Conservation (phyloP, 164 flowering plant species). For the Umbilicus rupestris region DNA sequence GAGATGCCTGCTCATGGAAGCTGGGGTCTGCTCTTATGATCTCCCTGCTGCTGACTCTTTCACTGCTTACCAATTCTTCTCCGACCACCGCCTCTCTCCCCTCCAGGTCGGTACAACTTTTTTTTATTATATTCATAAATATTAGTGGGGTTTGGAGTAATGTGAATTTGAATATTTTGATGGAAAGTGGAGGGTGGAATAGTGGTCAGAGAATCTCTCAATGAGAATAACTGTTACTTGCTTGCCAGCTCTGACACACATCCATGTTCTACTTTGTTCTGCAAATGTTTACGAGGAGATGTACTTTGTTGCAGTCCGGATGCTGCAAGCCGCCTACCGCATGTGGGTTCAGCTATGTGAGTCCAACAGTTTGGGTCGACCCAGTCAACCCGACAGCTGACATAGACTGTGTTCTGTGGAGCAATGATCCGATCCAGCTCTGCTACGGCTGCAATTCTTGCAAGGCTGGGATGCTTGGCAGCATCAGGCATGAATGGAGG, state of each 20-base stretch:
- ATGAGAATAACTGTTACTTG: neutral
- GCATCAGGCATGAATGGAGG: slow-evolving; percentile 82
- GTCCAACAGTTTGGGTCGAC: slow-evolving; percentile 73
- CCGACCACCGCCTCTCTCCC: slow-evolving; percentile 44
- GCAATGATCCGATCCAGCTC: slow-evolving; percentile 58
- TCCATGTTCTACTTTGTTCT: neutral
- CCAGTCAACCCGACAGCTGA: slow-evolving; percentile 52
- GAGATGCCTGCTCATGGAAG: slow-evolving; percentile 36
- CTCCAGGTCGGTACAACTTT: slow-evolving; percentile 48
- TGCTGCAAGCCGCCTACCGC: slow-evolving; percentile 91
- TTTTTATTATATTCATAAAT: neutral
- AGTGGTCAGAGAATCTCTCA: too few relatives aligned
- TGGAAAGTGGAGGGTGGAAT: too few relatives aligned
- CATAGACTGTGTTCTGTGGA: slow-evolving; percentile 73
- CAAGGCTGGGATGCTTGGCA: slow-evolving; percentile 80
- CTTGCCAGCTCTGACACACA: neutral
- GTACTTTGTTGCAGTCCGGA: slow-evolving; percentile 52
- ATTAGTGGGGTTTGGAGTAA: neutral
- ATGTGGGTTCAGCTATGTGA: slow-evolving; percentile 69
- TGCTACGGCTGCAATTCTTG: slow-evolving; percentile 83
- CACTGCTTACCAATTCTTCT: slow-evolving; percentile 56
- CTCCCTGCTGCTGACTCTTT: slow-evolving; percentile 29
- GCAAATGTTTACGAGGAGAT: neutral
- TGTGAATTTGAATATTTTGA: neutral
- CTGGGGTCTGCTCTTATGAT: slow-evolving; percentile 37